Evolutionary conservation across 768 basidiomycete species (phyloP).

Genomic region (Lactarius sanguifluus): DNA sequence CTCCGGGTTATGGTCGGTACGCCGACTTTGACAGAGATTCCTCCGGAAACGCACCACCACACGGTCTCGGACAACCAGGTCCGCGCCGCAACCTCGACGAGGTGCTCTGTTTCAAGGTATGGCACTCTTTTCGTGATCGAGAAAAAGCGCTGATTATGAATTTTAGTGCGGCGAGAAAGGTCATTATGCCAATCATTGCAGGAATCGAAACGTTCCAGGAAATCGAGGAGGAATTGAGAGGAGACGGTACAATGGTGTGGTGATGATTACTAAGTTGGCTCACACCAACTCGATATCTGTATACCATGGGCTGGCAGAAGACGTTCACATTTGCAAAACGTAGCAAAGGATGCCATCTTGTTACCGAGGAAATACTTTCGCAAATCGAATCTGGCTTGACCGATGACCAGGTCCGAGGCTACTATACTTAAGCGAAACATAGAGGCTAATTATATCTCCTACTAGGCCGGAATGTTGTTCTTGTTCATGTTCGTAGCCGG

Average conservation of each 20-base stretch:
- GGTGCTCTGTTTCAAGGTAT: conserved; percentile 84
- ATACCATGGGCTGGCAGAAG: conserved; percentile 85
- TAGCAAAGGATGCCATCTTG: conserved; percentile 73
- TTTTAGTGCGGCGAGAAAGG: conserved; percentile 85
- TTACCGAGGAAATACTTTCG: conserved; percentile 71
- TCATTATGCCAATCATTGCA: conserved; percentile 94
- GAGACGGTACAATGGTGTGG: conserved; percentile 33
- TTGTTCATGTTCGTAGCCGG: conserved; percentile 74
- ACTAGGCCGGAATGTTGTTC: conserved; percentile 85
- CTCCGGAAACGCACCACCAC: conserved; percentile 39
- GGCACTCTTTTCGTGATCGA: conserved; percentile 28
- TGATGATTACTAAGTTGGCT: conserved; percentile 22
- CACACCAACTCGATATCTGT: background rate
- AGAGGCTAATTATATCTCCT: conserved; percentile 5
- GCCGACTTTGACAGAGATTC: conserved; percentile 65
- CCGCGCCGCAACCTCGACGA: conserved; percentile 75
- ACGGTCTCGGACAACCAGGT: conserved; percentile 38
- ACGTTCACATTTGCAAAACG: conserved; percentile 63
- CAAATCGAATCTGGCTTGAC: conserved; percentile 70
- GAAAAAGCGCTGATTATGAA: conserved; percentile 4
- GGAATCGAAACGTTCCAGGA: conserved; percentile 87
- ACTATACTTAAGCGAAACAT: background rate
- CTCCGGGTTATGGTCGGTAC: conserved; percentile 86
- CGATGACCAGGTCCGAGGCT: conserved; percentile 54
- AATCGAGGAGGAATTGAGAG: conserved; percentile 82